Evolutionary conservation across 257 asterid species (phyloP).

Genomic region (Lycium ferocissimum): DNA sequence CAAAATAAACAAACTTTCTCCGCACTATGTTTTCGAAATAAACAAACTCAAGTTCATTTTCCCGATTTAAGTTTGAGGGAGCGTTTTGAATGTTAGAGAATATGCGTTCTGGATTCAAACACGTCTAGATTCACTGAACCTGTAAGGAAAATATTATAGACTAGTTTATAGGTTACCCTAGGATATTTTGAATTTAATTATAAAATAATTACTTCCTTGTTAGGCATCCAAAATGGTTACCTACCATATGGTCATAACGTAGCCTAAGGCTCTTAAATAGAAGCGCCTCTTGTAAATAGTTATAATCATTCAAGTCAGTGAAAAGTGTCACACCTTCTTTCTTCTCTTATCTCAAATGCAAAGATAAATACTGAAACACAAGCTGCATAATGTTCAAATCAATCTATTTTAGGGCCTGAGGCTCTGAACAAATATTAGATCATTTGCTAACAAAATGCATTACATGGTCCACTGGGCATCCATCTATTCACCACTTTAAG

Average conservation of each 20-base stretch:
- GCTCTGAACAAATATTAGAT: slow-evolving; percentile 10
- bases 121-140: not conserved
- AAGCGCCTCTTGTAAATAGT: not conserved
- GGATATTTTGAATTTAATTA: not conserved
- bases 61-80: slow-evolving; percentile 13
- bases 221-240: slow-evolving; percentile 7
- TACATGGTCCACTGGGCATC: not conserved
- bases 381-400: slow-evolving; percentile 1
- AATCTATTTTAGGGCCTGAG: not conserved
- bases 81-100: not conserved
- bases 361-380: not conserved
- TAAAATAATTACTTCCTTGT: not conserved
- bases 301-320: slow-evolving; percentile 12
- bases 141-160: slow-evolving; percentile 4
- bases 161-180: slow-evolving; percentile 2
- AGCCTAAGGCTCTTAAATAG: not conserved
- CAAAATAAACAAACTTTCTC: not conserved
- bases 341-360: slow-evolving; percentile 4
- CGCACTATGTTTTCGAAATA: not conserved
- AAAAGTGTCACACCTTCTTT: not conserved
- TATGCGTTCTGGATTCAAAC: not conserved
- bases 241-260: not conserved
- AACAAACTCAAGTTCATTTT: not conserved
- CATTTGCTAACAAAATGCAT: slow-evolving; percentile 13
- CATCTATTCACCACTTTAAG: not conserved